Base-by-base conservation (phyloP, 2,329 filamentous ascomycete genomes). In the Aureobasidium uvarum region DNA sequence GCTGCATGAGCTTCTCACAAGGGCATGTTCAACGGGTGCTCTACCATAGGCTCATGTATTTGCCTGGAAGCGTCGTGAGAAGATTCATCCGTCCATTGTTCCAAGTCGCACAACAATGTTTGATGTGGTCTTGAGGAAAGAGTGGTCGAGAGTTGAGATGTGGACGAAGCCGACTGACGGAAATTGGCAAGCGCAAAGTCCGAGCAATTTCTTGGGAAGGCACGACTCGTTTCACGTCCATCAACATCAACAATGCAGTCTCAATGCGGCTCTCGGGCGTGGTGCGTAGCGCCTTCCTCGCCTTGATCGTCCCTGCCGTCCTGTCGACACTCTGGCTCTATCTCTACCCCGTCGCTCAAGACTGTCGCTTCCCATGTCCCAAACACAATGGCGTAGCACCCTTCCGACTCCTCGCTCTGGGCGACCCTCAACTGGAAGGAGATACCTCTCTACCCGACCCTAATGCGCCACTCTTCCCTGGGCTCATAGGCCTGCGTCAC, bases 351-450 rank as follows among this genome's bases (percentile, higher is more conserved):
- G 73, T 91, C 70, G 89, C 96, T 73, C 84, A 86, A 70, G 84
- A 85, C 72, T 98, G 93, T 81, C 87, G 84, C 43, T 98, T 97
- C 77, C 91, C 93, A 13, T 50, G 63, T 18, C 7, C 36, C 23
- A 6, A 43, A 28, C 18, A 38, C 3, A 16, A 62, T 54, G 50
- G 46, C 41, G 7, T 58, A 48, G 91, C 92, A 3, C 91, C 92
- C 0, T 96, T 98, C 73, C 86, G 94, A 66, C 85, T 98, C 3
- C 87, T 98, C 16, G 87, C 92, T 1, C 85, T 98, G 25, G 94
- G 90, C 67, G 94, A 98, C 76, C 94, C 94, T 5, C 94, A 98
- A 76, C 85, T 98, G 63, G 94, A 98, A 78, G 94, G 94, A 71
- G 91, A 96, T 74, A 92, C 89, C 2, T 92, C 91, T 7, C 88